Evolutionary conservation across 2,329 filamentous ascomycete genomes (phyloP).

Genomic region (Fusarium setosum): DNA sequence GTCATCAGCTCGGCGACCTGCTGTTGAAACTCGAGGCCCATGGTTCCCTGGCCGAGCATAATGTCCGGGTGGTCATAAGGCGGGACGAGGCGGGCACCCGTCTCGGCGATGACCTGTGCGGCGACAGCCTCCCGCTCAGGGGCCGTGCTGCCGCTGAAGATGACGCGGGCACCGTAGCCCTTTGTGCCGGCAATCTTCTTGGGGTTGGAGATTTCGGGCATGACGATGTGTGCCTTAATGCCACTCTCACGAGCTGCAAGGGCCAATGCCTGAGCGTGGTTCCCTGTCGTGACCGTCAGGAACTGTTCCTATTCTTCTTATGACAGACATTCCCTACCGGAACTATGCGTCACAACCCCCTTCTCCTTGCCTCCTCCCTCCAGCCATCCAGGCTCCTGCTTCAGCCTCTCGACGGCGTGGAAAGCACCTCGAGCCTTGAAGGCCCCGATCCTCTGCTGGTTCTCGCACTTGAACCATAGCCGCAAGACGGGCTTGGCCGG

Average conservation of each 20-base stretch:
- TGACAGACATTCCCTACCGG: conserved; percentile 65
- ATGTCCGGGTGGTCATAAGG: conserved; percentile 95
- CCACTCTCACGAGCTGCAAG: conserved; percentile 80
- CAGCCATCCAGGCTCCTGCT: conserved; percentile 69
- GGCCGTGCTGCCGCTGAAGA: conserved; percentile 85
- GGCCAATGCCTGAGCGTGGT: conserved; percentile 93
- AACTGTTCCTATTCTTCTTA: neutral
- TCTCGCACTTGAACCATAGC: conserved; percentile 97
- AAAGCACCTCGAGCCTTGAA: conserved; percentile 95
- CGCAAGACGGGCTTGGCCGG: conserved; percentile 74
- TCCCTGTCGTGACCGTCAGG: conserved; percentile 68
- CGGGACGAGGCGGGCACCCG: conserved; percentile 83
- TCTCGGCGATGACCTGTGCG: conserved; percentile 73
- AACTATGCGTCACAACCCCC: conserved; percentile 91
- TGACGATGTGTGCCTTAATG: conserved; percentile 88
- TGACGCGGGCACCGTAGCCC: conserved; percentile 80
- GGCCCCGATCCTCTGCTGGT: conserved; percentile 88
- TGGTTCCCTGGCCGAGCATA: conserved; percentile 92
- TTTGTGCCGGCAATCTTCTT: conserved; percentile 87
- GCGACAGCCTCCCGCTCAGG: conserved; percentile 85
- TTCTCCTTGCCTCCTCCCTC: conserved; percentile 67
- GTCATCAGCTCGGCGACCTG: conserved; percentile 72
- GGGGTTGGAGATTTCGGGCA: conserved; percentile 87
- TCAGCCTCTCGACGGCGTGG: conserved; percentile 80
- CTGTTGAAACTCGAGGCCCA: conserved; percentile 82